Conservation (phyloP, 257 asterid genomes). For the Ehretia macrophylla region DNA sequence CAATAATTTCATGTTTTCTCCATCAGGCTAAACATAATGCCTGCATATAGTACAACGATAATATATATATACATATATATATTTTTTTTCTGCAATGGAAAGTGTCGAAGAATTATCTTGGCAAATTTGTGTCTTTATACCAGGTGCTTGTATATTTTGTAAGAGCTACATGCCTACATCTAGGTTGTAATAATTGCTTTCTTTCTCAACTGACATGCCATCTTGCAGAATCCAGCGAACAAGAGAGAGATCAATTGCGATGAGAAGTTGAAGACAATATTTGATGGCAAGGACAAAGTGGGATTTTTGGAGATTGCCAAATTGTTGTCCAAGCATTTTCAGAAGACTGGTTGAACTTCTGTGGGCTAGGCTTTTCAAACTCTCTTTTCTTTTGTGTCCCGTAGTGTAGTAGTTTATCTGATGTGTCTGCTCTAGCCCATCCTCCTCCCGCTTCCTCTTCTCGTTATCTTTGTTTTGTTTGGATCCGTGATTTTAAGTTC, state of each 20-base stretch:
- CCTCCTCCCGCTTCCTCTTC: background rate
- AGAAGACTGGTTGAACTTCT: constrained; percentile 30
- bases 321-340: constrained; percentile 47
- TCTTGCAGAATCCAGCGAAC: constrained; percentile 54
- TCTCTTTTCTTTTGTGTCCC: background rate
- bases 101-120: no score
- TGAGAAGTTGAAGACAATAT: constrained; percentile 53
- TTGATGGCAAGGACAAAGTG: constrained; percentile 54
- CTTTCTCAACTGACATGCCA: background rate
- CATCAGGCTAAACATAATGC: no score
- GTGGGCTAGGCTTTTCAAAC: constrained; percentile 3
- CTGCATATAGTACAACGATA: no score
- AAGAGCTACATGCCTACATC: background rate
- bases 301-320: constrained; percentile 46
- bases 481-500: background rate
- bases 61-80: no score
- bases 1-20: no score
- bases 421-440: background rate
- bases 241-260: constrained; percentile 59
- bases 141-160: no score
- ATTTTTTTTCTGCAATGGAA: no score
- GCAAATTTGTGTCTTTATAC: no score
- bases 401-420: background rate
- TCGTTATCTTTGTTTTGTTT: background rate
- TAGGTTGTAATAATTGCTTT: background rate